Base-by-base conservation (phyloP, 306 rosid species). In the Casuarina equisetifolia region DNA sequence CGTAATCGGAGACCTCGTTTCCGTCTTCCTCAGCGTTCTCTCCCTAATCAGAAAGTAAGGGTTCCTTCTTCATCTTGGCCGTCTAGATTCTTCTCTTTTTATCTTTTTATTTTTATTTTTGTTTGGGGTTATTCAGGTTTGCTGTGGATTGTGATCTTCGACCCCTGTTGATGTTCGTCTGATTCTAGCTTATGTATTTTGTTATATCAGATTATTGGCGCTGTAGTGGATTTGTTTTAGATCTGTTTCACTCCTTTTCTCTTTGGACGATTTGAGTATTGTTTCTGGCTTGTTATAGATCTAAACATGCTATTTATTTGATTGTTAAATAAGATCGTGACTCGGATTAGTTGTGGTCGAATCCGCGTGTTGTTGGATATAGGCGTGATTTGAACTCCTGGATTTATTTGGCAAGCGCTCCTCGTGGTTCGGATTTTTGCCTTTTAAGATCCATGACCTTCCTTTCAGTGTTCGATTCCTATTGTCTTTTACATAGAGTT, bases 211-310 rank as follows among this genome's bases (percentile, higher is more conserved):
- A 53, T 52, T 9, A 13, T 44, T n/a, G 15, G 63, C 16, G 43
- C 19, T 2, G 5, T 32, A 7, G 3, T 9, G 66, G n/a, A 20
- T 8, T 73, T 11, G 10, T 61, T n/a, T 46, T 59, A 43, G 86
- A 71, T 79, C 81, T 83, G 46, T 40, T 36, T 4, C 17, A 16
- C 42, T 54, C 63, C n/a, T 2, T 59, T 39, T 82, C 44, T 5
- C 4, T 16, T 9, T 66, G 32, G 71, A 42, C 42, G 6, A 19
- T 66, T 25, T 42, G 71, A 63, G 15, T 38, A 38, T 15, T 63
- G 71, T 66, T 66, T 40, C 42, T 52, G 49, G 58, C 59, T 49
- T 64, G 32, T 19, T 15, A 39, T 63, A 15, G 32, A 43, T 49
- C 44, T n/a, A 12, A 25, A 6, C 38, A 13, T 43, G 10, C 2